Evolutionary conservation across 495 filamentous ascomycete genomes (phyloP).

Genomic region (Pyrenula massariospora): DNA sequence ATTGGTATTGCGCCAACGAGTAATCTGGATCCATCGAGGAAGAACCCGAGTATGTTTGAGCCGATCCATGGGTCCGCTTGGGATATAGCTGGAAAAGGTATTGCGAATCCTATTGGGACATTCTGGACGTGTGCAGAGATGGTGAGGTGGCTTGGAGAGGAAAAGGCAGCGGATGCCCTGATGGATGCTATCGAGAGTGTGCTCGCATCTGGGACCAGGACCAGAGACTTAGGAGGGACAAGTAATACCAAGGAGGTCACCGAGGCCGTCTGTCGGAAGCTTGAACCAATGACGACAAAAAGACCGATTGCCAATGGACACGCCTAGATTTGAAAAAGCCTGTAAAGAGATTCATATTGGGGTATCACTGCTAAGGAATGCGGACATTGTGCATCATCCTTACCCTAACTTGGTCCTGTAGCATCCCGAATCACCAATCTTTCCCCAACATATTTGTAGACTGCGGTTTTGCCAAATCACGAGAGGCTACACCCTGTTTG

Average conservation of each 20-base stretch:
- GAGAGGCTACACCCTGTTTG: neutral
- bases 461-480: neutral
- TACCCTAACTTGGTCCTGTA: too few species aligned
- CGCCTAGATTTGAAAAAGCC: too few species aligned
- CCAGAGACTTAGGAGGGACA: constrained; percentile 47
- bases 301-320: neutral
- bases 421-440: constrained; percentile 1
- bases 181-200: constrained; percentile 51
- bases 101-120: constrained; percentile 61
- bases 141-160: constrained; percentile 52
- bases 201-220: constrained; percentile 42
- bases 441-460: neutral
- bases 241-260: constrained; percentile 47
- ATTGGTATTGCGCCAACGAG: constrained; percentile 49
- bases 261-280: constrained; percentile 46
- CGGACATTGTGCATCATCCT: too few species aligned
- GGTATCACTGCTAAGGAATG: too few species aligned
- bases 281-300: constrained; percentile 22
- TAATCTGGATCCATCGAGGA: constrained; percentile 51
- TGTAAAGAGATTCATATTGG: too few species aligned
- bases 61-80: constrained; percentile 58
- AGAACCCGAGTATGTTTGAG: constrained; percentile 55
- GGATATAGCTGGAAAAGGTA: constrained; percentile 59
- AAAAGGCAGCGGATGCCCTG: constrained; percentile 39
- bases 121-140: constrained; percentile 63